These are phyloP conservation scores for Avicennia marina DNA, from an alignment of 257 asterid genomes.

Conservation along the genomic window DNA sequence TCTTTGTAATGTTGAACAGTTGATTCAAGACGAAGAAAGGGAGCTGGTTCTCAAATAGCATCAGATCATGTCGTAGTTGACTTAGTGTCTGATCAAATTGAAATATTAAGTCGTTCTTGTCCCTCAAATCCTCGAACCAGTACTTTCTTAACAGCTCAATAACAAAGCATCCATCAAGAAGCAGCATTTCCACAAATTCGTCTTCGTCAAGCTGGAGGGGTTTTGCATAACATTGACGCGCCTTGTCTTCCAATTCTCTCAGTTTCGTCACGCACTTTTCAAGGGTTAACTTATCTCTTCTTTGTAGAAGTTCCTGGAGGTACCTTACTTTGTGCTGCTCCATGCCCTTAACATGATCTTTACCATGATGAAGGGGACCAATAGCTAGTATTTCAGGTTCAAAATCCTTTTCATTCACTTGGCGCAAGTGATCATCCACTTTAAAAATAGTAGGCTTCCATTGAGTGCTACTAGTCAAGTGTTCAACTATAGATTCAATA, in stretches of 20 bases:
- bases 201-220: neutral
- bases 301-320: neutral
- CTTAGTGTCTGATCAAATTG: neutral
- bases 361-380: slow-evolving; percentile 12
- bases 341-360: slow-evolving; percentile 1
- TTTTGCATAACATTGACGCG: neutral
- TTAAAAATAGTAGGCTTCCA: neutral
- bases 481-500: neutral
- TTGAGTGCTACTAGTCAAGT: neutral
- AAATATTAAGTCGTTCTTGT: neutral
- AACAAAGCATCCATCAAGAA: slow-evolving; percentile 13
- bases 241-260: neutral
- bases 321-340: slow-evolving; percentile 1
- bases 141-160: neutral
- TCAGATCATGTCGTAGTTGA: neutral
- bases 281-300: neutral
- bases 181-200: neutral
- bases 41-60: neutral
- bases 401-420: neutral
- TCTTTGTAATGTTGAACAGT: slow-evolving; percentile 2
- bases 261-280: neutral
- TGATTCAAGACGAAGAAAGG: neutral
- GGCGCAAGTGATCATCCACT: slow-evolving; percentile 1
- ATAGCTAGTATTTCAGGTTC: slow-evolving; percentile 14
- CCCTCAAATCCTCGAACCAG: neutral